Evolutionary conservation across 2,329 filamentous ascomycete species (phyloP).

Genomic region (Shiraia sp.): DNA sequence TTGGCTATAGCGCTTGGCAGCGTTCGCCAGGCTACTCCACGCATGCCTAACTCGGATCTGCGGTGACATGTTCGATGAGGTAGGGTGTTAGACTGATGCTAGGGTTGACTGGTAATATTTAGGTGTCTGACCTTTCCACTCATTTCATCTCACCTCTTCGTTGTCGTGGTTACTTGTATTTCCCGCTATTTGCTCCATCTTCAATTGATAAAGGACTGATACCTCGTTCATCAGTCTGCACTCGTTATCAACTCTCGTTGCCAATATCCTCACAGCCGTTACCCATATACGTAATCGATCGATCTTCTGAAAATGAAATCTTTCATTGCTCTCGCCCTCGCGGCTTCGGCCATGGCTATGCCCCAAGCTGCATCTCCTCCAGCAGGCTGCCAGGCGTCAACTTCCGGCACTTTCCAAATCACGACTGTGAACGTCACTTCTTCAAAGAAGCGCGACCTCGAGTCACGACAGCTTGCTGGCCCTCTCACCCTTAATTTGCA

Average conservation of each 20-base stretch:
- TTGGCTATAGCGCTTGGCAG: conserved; percentile 20
- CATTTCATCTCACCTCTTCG: conserved; percentile 23
- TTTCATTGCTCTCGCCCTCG: conserved; percentile 34
- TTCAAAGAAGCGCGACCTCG: conserved; percentile 28
- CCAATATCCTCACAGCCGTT: conserved; percentile 4
- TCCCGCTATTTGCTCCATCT: conserved; percentile 5
- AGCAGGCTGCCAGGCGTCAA: conserved; percentile 56
- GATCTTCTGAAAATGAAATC: conserved; percentile 34
- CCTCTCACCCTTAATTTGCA: conserved; percentile 65
- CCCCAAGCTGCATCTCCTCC: conserved; percentile 46
- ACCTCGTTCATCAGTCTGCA: conserved; percentile 44
- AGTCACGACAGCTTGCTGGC: conserved; percentile 33
- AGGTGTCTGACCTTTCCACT: conserved; percentile 26
- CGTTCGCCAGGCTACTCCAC: conserved; percentile 20
- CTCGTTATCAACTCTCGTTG: conserved; percentile 14
- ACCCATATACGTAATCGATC: conserved; percentile 12
- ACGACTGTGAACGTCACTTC: conserved; percentile 55
- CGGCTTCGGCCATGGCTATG: conserved; percentile 31
- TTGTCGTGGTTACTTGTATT: conserved; percentile 30
- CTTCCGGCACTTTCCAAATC: conserved; percentile 63
- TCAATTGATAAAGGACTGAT: conserved; percentile 32
- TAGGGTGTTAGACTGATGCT: conserved; percentile 19
- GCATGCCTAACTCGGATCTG: conserved; percentile 20
- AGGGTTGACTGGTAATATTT: conserved; percentile 29
- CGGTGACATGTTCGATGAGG: conserved; percentile 26